Conservation (phyloP, 1,284 basidiomycete genomes). For the Tilletia indica region DNA sequence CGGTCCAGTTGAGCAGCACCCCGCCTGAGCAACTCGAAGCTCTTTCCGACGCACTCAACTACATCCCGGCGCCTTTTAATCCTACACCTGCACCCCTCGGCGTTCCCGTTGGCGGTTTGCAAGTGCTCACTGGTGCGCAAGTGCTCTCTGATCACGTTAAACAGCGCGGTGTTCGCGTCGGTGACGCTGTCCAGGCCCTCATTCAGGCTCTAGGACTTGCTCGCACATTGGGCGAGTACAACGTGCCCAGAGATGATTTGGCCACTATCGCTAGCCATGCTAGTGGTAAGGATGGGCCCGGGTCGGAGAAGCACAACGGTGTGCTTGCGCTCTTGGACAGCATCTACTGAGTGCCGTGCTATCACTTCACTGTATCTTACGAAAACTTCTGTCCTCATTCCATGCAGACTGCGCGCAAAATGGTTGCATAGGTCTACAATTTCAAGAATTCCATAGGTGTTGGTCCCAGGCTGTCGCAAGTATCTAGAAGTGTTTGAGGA, state of each 20-base stretch:
- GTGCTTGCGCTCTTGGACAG: constrained; percentile 30
- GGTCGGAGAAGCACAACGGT: constrained; percentile 27
- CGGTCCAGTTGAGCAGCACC: constrained; percentile 25
- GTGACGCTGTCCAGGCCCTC: constrained; percentile 53
- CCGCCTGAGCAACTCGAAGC: constrained; percentile 31
- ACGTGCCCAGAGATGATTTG: constrained; percentile 64
- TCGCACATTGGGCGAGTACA: constrained; percentile 64
- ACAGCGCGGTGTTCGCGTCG: constrained; percentile 28
- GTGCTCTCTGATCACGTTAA: background rate
- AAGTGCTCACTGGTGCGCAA: background rate
- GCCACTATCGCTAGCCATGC: constrained; percentile 62
- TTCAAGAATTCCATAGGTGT: no score
- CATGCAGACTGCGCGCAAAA: no score
- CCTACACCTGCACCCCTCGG: constrained; percentile 19
- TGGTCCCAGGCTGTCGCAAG: no score
- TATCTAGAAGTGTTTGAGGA: no score
- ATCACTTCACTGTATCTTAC: no score
- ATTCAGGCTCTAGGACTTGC: constrained; percentile 65
- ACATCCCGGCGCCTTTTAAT: constrained; percentile 39
- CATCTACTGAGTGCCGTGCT: constrained; percentile 23
- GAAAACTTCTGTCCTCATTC: no score
- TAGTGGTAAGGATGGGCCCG: constrained; percentile 37
- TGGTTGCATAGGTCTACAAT: no score
- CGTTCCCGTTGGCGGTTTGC: background rate
- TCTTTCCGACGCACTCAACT: constrained; percentile 36